Base-by-base conservation (phyloP, 768 basidiomycete genomes). In the Mycena galopus region DNA sequence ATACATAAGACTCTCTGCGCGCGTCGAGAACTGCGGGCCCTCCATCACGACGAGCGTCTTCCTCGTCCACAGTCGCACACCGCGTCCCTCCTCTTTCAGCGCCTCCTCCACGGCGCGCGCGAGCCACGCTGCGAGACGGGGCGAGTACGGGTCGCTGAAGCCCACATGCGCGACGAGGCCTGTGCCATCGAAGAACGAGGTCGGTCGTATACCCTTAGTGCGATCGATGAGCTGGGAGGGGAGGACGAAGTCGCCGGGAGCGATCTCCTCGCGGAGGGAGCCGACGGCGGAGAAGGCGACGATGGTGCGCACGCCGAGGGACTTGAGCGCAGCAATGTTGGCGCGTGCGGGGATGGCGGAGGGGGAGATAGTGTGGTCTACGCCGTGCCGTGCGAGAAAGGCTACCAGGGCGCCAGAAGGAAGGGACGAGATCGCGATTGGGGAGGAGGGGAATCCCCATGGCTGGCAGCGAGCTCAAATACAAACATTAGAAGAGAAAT, bases 251-350 rank as follows among this genome's bases (percentile, higher is more conserved):
- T 96, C 91, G 29, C 97, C 96, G 0, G 96, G 96, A 35, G 90
- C 81, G 81, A 98, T 95, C 78, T 98, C 96, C 80, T 99, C 97
- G 51, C 96, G 90, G 14, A 99, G 88, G 11, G 95, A 96, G 30
- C 97, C 97, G 55, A 99, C 97, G 21, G 97, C 97, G 42, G 93
- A 94, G 88, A 99, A 99, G 9, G 96, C 96, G 75, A 99, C 86
- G 79, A 99, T 90, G 59, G 91, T 94, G 74, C 92, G 90, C 10
- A 96, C 94, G 50, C 97, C 97, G 75, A 99, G 87, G 50, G 91
- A 92, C 83, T 98, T 98, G 78, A 98, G 88, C 0, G 97, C 97
- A 32, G 97, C 94, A 78, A 98, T 96, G 87, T 98, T 99, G 74
- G 97, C 97, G 62, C 95, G 91, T 0, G 87, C 83, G 57, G 96